A percentile compares a stretch with the other conserved stretches of the same genome.
These are phyloP conservation scores for Sophora flavescens DNA, from an alignment of 306 rosid species.

Conservation along the genomic window DNA sequence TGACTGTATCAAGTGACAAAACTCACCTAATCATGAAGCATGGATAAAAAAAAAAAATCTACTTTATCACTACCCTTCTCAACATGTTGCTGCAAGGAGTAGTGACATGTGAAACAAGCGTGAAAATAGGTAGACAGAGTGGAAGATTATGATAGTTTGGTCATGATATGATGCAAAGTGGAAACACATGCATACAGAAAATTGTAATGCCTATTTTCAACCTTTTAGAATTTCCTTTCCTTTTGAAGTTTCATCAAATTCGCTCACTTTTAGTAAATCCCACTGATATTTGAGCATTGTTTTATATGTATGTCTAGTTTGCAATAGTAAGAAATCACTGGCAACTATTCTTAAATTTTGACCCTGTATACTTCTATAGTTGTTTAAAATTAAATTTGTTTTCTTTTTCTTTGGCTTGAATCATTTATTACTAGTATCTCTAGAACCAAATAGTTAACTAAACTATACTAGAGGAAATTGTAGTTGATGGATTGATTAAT, in stretches of 20 bases:
- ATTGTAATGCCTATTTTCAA: conserved; percentile 4
- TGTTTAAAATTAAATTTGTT: conserved; percentile 8
- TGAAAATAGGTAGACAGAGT: no score
- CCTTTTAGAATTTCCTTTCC: conserved; percentile 3
- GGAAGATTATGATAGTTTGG: not conserved
- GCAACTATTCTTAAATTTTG: no score
- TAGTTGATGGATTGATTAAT: not conserved
- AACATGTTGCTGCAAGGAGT: no score
- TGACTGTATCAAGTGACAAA: not conserved
- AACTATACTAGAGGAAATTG: conserved; percentile 5
- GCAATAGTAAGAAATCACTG: conserved; percentile 4
- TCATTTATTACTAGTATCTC: conserved; percentile 24
- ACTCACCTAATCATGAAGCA: no score
- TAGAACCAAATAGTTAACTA: not conserved
- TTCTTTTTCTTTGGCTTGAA: conserved; percentile 16
- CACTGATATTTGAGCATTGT: conserved; percentile 5
- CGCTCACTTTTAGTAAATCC: no score
- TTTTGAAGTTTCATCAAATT: not conserved
- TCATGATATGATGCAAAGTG: conserved; percentile 34
- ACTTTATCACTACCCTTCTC: no score
- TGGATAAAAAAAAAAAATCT: no score
- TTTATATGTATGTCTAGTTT: conserved; percentile 12
- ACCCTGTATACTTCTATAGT: not conserved
- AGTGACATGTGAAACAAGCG: no score
- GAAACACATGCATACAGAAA: conserved; percentile 26